Evolutionary conservation across 2,329 filamentous ascomycete genomes (phyloP), one percentile per base, ranked within the genome.

Genomic region (Leptographium procerum): DNA sequence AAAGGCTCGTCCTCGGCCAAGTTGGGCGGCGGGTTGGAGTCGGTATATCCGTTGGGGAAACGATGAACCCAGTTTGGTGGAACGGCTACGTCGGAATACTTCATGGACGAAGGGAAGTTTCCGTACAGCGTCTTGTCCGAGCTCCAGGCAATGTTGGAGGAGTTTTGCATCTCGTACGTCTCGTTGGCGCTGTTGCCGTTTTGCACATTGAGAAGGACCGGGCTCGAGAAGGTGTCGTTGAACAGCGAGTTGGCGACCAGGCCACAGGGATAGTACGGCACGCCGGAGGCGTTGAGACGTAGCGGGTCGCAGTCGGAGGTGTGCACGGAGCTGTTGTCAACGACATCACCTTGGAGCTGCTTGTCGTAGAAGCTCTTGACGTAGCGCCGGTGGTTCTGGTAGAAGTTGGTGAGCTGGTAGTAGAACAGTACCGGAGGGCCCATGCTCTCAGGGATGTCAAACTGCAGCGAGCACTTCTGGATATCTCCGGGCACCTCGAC

Each of bases 311-410:
- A 96, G 60, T 86, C 81, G 45, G 89, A 87, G 34, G 73, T 73
- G 34, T 79, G 73, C 64, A 97, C 88, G 2, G 81, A 79, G 40
- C 65, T 65, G 59, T 79, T 80, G 34, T 77, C 75, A 22, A 88
- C 80, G 13, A 78, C 79, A 7, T 84, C 76, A 52, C 91, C 94
- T 64, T 86, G 74, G 57, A 99, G 78, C 72, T 99, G 94, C 56
- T 88, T 79, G 59, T 86, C 80, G 68, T 91, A 87, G 67, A 95
- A 87, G 1, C 89, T 95, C 69, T 90, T 88, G 61, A 96, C 94
- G 66, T 99, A 99, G 71, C 92, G 86, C 64, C 94, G 87, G 70
- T 99, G 94, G 70, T 99, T 99, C 73, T 99, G 94, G 76, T 97
- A 97, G 75, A 99, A 99, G 74, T 97, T 96, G 59, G 90, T 92